phyloP scores from a whole-genome alignment of 2,329 filamentous ascomycete genomes.

The Sphaceloma murrayae region DNA sequence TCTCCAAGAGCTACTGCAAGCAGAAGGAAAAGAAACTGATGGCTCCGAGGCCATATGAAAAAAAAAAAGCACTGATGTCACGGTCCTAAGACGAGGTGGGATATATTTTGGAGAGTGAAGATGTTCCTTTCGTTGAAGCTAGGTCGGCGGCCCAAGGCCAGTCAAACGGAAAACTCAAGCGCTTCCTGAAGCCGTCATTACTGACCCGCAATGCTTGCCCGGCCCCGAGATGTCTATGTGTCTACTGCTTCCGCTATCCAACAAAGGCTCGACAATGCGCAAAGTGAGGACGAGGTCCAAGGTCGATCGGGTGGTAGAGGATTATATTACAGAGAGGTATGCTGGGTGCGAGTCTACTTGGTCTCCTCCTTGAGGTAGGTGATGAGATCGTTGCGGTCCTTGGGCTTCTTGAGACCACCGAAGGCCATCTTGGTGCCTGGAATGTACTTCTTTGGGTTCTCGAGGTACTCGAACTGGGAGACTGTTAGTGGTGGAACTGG shows the following conservation, averaged over 20 bases:
- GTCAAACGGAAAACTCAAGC: background rate
- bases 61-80: background rate
- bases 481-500: slow-evolving; percentile 2
- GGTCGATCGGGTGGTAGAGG: slow-evolving; percentile 19
- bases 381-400: slow-evolving; percentile 98
- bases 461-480: slow-evolving; percentile 86
- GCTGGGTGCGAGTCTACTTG: slow-evolving; percentile 44
- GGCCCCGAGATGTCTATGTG: slow-evolving; percentile 15
- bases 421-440: slow-evolving; percentile 99
- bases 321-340: slow-evolving; percentile 28
- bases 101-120: slow-evolving; percentile 8
- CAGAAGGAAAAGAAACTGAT: too few species aligned
- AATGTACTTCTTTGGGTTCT: slow-evolving; percentile 99
- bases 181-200: slow-evolving; percentile 13
- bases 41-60: too few species aligned
- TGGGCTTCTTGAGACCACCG: slow-evolving; percentile 98
- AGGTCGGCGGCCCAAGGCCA: slow-evolving; percentile 12
- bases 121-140: slow-evolving; percentile 11
- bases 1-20: too few species aligned
- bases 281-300: slow-evolving; percentile 23
- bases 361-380: slow-evolving; percentile 66
- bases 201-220: background rate
- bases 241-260: slow-evolving; percentile 23
- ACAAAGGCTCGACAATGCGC: slow-evolving; percentile 35
- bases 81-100: background rate